Percentiles rank a stretch among this genome's conserved stretches.
phyloP scores from a whole-genome alignment of 2,329 filamentous ascomycete genomes.

The Verruconis gallopava region DNA sequence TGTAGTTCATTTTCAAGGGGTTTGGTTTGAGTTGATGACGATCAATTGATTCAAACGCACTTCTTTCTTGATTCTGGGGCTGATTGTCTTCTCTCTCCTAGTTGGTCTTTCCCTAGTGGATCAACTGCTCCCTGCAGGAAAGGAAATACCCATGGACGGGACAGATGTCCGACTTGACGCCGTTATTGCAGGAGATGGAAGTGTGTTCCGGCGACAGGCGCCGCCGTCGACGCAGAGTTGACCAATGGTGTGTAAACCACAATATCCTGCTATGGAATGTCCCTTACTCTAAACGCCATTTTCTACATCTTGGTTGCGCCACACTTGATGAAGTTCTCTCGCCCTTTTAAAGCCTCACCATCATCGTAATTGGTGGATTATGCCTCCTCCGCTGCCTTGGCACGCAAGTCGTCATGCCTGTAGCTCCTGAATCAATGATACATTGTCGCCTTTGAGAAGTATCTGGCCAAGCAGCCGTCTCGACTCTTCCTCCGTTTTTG shows the following conservation, averaged over 20 bases:
- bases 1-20: background rate
- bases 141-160: constrained; percentile 58
- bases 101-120: constrained; percentile 75
- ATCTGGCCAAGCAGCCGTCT: constrained; percentile 73
- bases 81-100: constrained; percentile 17
- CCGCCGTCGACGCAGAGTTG: too few relatives aligned
- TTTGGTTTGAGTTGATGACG: background rate
- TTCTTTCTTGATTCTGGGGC: background rate
- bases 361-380: too few relatives aligned
- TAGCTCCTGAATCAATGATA: constrained; percentile 56
- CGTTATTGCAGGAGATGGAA: constrained; percentile 59
- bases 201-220: constrained; percentile 24
- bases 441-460: constrained; percentile 77
- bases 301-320: too few relatives aligned
- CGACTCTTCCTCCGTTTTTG: constrained; percentile 64
- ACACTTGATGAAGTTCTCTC: too few relatives aligned
- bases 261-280: too few relatives aligned
- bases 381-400: background rate
- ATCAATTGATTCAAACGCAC: too few relatives aligned
- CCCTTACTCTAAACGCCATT: too few relatives aligned
- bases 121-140: constrained; percentile 57
- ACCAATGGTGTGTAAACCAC: too few relatives aligned
- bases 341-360: too few relatives aligned
- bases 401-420: background rate
- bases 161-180: constrained; percentile 74